phyloP scores from a whole-genome alignment of 129 eudicot species.

The Flaveria linearis region DNA sequence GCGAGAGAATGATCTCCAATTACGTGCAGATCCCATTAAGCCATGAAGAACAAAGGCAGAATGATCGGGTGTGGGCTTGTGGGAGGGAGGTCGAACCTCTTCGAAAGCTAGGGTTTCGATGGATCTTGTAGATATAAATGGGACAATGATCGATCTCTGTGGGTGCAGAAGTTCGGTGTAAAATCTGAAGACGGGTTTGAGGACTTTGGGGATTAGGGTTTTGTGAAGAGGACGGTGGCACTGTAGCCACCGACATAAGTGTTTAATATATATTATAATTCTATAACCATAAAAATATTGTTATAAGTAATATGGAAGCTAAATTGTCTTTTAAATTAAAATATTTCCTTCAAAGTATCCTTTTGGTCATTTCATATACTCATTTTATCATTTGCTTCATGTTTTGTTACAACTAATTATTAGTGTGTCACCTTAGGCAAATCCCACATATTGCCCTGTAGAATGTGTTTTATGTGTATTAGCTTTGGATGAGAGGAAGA shows the following conservation, averaged over 20 bases:
- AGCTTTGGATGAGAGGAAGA: too few relatives aligned
- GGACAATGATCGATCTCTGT: conserved; percentile 27
- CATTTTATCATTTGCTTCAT: not conserved
- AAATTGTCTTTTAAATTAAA: not conserved
- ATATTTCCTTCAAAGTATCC: not conserved
- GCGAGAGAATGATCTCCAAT: conserved; percentile 91
- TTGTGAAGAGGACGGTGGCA: too few relatives aligned
- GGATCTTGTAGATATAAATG: conserved; percentile 40
- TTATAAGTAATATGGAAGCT: not conserved
- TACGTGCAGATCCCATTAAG: conserved; percentile 79
- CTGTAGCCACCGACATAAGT: too few relatives aligned
- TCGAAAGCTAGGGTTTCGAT: conserved; percentile 83
- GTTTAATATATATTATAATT: too few relatives aligned
- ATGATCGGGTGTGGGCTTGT: conserved; percentile 37
- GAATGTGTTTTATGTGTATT: not conserved
- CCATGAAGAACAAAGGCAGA: conserved; percentile 84
- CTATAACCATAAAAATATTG: not conserved
- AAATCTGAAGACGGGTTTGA: conserved; percentile 41
- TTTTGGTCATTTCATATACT: not conserved
- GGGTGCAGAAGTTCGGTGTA: conserved; percentile 37
- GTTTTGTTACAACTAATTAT: not conserved
- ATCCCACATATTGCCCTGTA: not conserved
- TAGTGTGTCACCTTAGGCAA: not conserved
- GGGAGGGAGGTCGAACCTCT: conserved; percentile 57
- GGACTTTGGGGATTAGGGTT: too few relatives aligned